These are phyloP conservation scores for Scedosporium dehoogii DNA, from an alignment of 2,329 filamentous ascomycete genomes.

Conservation along the genomic window DNA sequence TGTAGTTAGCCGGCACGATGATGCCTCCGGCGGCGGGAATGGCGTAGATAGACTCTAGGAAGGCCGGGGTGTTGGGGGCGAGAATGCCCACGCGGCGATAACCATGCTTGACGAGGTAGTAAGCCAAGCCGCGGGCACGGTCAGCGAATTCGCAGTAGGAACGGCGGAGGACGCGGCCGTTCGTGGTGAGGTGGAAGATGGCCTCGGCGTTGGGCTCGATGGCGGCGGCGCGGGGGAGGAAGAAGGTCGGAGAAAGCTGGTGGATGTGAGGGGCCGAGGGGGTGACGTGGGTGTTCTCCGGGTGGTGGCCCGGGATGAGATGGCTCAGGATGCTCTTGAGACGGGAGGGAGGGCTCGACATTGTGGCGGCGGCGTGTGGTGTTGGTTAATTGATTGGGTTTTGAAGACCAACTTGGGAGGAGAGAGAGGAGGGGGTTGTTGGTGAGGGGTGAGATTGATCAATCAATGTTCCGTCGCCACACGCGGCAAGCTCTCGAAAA, in stretches of 20 bases:
- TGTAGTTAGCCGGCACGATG: conserved; percentile 55
- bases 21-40: conserved; percentile 73
- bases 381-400: conserved; percentile 4
- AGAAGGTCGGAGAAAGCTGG: conserved; percentile 77
- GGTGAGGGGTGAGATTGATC: neutral
- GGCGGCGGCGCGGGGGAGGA: conserved; percentile 72
- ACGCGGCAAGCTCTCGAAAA: too few species aligned
- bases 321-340: conserved; percentile 48
- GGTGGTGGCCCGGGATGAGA: conserved; percentile 26
- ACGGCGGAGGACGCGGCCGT: conserved; percentile 62
- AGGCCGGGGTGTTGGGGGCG: conserved; percentile 87
- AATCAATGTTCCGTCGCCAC: neutral
- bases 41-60: conserved; percentile 82
- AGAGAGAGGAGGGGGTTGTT: neutral
- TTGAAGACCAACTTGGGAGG: conserved; percentile 19
- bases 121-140: conserved; percentile 77
- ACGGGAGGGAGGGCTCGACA: conserved; percentile 56
- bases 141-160: conserved; percentile 77
- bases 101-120: conserved; percentile 68
- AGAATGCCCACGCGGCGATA: conserved; percentile 75
- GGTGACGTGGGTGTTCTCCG: conserved; percentile 18
- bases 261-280: conserved; percentile 53
- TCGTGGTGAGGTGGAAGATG: conserved; percentile 76
- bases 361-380: conserved; percentile 19
- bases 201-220: conserved; percentile 83